Percentiles rank a stretch among this genome's conserved stretches.
phyloP scores from a whole-genome alignment of 2,329 filamentous ascomycete genomes.

The Penicillium sp. region DNA sequence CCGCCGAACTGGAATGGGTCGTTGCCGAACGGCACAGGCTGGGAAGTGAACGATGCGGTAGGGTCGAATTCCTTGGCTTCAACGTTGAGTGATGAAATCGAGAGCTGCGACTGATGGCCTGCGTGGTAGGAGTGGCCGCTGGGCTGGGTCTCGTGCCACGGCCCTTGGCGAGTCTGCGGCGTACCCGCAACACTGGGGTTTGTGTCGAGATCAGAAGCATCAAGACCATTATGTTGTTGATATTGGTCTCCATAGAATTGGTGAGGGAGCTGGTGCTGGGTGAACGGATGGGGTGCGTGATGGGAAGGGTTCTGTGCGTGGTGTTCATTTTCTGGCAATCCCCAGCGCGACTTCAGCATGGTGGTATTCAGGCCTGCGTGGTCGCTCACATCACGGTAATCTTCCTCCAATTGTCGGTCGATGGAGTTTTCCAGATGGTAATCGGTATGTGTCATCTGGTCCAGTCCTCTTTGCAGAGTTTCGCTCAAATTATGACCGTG shows the following conservation, averaged over 20 bases:
- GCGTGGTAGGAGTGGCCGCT: conserved; percentile 35
- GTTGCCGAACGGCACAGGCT: conserved; percentile 43
- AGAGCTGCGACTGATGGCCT: conserved; percentile 66
- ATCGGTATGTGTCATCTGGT: conserved; percentile 64
- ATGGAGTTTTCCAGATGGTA: conserved; percentile 80
- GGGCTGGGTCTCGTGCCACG: conserved; percentile 36
- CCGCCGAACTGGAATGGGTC: conserved; percentile 44
- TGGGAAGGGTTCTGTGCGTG: conserved; percentile 24
- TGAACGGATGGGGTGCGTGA: conserved; percentile 21
- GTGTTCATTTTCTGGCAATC: conserved; percentile 32
- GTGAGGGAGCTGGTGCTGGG: conserved; percentile 33
- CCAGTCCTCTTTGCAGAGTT: conserved; percentile 77
- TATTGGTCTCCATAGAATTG: conserved; percentile 37
- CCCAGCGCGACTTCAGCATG: conserved; percentile 39
- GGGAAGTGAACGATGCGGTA: conserved; percentile 49
- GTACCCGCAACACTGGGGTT: conserved; percentile 71
- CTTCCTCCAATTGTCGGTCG: conserved; percentile 73
- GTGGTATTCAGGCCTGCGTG: conserved; percentile 28
- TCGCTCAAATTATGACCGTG: conserved; percentile 72
- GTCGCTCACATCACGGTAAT: conserved; percentile 53
- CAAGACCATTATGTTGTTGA: conserved; percentile 40
- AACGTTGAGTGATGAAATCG: conserved; percentile 78
- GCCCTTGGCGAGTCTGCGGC: conserved; percentile 43
- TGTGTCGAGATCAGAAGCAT: conserved; percentile 67
- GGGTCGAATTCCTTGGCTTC: conserved; percentile 82